Percentiles rank a stretch among this genome's conserved stretches.
Conservation (phyloP, 768 basidiomycete genomes). For the Asterophora lycoperdoides region DNA sequence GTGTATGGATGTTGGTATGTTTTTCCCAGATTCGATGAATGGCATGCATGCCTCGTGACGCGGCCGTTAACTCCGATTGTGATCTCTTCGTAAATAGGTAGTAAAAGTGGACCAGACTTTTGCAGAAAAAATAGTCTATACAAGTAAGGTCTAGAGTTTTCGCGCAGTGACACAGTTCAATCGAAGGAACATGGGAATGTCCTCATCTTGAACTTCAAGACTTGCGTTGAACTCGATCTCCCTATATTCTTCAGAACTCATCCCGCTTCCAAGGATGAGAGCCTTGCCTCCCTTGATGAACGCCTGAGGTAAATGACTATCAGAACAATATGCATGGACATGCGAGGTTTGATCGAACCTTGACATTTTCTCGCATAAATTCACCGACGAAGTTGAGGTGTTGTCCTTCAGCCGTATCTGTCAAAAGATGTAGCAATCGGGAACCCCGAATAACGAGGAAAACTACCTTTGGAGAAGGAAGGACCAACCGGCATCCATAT, state of each 20-base stretch:
- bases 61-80: too few species aligned
- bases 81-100: too few species aligned
- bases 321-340: neutral
- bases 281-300: constrained; percentile 2
- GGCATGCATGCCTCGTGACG: too few species aligned
- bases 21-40: too few species aligned
- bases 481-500: constrained; percentile 3
- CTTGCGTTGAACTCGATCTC: neutral
- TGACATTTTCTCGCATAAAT: constrained; percentile 8
- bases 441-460: neutral
- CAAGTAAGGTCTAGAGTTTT: neutral
- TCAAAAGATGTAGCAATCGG: neutral
- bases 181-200: constrained; percentile 4
- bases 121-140: too few species aligned
- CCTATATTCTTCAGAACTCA: neutral
- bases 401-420: constrained; percentile 2
- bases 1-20: too few species aligned
- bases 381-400: constrained; percentile 6
- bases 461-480: neutral
- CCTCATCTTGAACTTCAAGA: constrained; percentile 6
- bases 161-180: constrained; percentile 4
- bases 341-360: neutral
- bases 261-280: neutral
- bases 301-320: neutral
- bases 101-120: too few species aligned